Conservation (phyloP, 2,329 filamentous ascomycete species). For the Cercospora sp. region DNA sequence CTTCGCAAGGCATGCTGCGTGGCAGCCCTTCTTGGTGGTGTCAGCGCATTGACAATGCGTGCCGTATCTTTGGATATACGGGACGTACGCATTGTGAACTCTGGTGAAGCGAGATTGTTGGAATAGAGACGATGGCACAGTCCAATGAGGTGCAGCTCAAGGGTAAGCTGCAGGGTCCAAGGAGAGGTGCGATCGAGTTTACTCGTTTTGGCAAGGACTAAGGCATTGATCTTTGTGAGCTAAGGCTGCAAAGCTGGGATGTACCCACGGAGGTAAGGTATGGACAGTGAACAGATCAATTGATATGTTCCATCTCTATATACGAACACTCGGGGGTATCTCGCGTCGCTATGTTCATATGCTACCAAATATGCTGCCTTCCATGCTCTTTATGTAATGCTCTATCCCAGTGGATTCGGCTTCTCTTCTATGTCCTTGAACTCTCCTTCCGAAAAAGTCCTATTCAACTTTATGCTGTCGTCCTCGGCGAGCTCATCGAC, state of each 20-base stretch:
- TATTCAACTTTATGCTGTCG: constrained; percentile 1
- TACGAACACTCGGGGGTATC: not conserved
- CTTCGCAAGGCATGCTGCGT: constrained; percentile 28
- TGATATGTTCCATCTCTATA: not conserved
- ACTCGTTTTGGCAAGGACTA: not conserved
- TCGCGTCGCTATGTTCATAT: not conserved
- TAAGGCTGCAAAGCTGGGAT: not conserved
- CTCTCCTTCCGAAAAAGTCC: constrained; percentile 20
- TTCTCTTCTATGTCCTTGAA: constrained; percentile 37
- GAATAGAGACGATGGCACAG: not conserved
- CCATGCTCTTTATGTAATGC: not conserved
- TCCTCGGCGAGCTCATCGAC: constrained; percentile 17
- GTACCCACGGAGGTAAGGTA: not conserved
- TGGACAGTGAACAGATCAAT: not conserved
- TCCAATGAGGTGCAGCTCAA: constrained; percentile 10
- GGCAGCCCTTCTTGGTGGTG: constrained; percentile 17
- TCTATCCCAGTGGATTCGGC: constrained; percentile 31
- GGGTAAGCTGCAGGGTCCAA: constrained; percentile 13
- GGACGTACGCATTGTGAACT: constrained; percentile 27
- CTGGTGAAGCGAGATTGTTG: not conserved
- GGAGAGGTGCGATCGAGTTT: not conserved
- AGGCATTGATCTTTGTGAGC: not conserved
- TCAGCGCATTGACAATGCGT: constrained; percentile 25
- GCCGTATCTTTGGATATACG: constrained; percentile 31
- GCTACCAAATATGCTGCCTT: not conserved